Conservation (phyloP, 83 land plant species). For the Picea abies region DNA sequence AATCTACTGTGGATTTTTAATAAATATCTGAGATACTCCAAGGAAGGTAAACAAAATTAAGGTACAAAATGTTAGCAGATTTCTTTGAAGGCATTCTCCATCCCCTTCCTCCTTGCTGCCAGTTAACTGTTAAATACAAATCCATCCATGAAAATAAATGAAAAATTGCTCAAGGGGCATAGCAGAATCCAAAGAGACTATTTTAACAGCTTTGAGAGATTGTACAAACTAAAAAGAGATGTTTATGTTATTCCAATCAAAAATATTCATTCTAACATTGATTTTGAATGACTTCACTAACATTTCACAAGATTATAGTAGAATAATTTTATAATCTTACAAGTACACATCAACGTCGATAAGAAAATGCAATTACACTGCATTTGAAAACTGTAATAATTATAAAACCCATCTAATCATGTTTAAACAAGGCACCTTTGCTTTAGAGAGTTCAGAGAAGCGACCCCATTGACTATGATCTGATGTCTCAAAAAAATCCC, state of each 20-base stretch:
- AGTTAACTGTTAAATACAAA: no score
- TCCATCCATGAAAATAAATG: no score
- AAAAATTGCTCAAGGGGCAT: no score
- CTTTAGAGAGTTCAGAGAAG: constrained; percentile 64
- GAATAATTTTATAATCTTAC: background rate
- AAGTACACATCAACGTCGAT: background rate
- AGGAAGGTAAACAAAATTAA: no score
- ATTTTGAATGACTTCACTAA: no score
- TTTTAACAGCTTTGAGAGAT: background rate
- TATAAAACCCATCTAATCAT: background rate
- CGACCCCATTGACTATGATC: constrained; percentile 99
- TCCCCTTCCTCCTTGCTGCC: no score
- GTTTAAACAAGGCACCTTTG: constrained; percentile 60
- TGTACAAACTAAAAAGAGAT: background rate
- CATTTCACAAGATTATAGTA: background rate
- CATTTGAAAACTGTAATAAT: background rate
- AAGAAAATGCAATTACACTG: background rate
- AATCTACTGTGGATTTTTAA: no score
- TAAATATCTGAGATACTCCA: no score
- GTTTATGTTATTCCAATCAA: no score
- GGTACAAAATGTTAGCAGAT: no score
- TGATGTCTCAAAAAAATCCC: constrained; percentile 97
- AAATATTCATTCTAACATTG: no score
- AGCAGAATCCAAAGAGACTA: background rate
- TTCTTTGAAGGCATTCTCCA: no score